Conservation (phyloP, 2,329 filamentous ascomycete genomes). For the Cladobotryum protrusum region DNA sequence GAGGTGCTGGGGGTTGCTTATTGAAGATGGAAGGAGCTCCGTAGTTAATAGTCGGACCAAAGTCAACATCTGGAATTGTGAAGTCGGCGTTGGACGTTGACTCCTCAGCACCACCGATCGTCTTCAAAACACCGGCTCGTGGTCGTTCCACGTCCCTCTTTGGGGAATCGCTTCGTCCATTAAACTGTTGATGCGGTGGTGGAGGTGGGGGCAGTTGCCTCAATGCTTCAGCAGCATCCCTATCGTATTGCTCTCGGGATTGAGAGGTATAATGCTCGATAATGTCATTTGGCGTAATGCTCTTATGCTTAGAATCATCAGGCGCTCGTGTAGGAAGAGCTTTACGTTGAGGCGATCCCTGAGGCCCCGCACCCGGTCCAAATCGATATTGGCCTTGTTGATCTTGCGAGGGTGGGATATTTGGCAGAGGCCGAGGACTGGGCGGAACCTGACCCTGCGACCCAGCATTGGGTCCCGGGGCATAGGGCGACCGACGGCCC, state of each 20-base stretch:
- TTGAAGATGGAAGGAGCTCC: conserved; percentile 28
- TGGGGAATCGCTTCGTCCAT: conserved; percentile 43
- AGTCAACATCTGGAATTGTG: conserved; percentile 70
- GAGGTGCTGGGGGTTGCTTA: conserved; percentile 22
- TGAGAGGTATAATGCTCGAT: conserved; percentile 33
- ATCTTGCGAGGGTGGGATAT: background rate
- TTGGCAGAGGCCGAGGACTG: background rate
- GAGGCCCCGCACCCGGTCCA: conserved; percentile 4
- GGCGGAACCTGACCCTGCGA: conserved; percentile 4
- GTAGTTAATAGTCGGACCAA: conserved; percentile 76
- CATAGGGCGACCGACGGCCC: conserved; percentile 25
- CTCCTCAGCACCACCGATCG: conserved; percentile 53
- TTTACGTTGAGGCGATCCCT: conserved; percentile 21
- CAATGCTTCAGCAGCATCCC: conserved; percentile 13
- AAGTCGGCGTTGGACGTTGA: conserved; percentile 26
- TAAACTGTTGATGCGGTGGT: conserved; percentile 17
- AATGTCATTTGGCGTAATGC: conserved; percentile 31
- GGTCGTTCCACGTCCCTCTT: conserved; percentile 55
- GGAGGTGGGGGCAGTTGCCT: conserved; percentile 17
- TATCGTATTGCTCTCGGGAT: conserved; percentile 12
- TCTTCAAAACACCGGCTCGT: conserved; percentile 73
- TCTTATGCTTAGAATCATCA: conserved; percentile 15
- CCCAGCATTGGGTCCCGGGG: conserved; percentile 16
- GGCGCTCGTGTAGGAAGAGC: conserved; percentile 20
- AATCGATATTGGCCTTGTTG: background rate